Conservation (phyloP, 192 early-diverging fungal genomes). For the Coemansia sp. region DNA sequence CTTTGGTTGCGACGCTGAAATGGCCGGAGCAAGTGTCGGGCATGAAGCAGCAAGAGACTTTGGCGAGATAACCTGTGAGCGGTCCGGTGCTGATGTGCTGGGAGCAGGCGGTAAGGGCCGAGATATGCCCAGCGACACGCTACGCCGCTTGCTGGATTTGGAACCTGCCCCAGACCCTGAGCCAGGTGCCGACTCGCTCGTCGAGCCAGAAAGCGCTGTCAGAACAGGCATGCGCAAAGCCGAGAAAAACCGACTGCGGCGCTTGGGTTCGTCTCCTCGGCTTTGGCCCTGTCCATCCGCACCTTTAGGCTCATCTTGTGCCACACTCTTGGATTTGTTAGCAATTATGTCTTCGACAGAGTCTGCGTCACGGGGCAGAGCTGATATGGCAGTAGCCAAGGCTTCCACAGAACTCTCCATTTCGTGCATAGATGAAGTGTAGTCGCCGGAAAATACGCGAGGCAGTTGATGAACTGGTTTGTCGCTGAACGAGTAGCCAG, state of each 20-base stretch:
- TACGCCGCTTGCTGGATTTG: constrained; percentile 20
- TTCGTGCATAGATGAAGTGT: constrained; percentile 32
- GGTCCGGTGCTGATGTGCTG: no score
- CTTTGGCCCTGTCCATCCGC: neutral
- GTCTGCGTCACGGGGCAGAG: constrained; percentile 29
- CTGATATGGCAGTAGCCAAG: constrained; percentile 27
- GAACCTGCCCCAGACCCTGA: neutral
- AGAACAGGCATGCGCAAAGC: constrained; percentile 25
- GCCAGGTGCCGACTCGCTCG: neutral
- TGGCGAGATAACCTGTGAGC: no score
- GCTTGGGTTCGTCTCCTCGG: constrained; percentile 19
- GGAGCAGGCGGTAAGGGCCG: no score
- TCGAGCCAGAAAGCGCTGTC: neutral
- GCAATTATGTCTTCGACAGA: constrained; percentile 50
- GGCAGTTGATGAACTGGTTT: constrained; percentile 42
- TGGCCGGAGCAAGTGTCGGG: constrained; percentile 19
- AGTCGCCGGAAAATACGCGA: constrained; percentile 52
- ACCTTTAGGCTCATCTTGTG: neutral
- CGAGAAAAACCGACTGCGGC: constrained; percentile 41
- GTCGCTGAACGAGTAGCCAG: constrained; percentile 31
- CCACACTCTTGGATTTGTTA: constrained; percentile 6
- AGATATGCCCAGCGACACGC: constrained; percentile 39
- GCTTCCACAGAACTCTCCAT: constrained; percentile 43
- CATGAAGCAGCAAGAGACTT: constrained; percentile 37
- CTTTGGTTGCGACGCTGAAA: neutral